phyloP scores from a whole-genome alignment of 352 stramenopile species.

The Pythium phragmiticola region DNA sequence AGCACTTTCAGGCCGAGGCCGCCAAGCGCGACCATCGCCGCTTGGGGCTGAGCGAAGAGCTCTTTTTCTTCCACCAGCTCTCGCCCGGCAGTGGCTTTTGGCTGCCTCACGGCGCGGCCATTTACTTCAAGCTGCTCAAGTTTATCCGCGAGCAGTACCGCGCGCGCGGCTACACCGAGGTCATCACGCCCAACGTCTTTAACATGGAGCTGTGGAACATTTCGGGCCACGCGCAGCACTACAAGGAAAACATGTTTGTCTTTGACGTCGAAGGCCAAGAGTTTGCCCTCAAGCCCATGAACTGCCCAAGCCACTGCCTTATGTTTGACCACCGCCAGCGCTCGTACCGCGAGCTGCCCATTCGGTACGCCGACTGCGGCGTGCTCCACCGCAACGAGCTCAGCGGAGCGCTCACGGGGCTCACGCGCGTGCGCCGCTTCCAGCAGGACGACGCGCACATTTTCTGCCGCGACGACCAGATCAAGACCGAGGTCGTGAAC shows the following conservation, averaged over 20 bases:
- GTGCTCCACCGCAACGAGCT: slow-evolving; percentile 96
- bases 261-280: slow-evolving; percentile 71
- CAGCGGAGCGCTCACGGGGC: slow-evolving; percentile 94
- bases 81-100: slow-evolving; percentile 97
- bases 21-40: slow-evolving; percentile 95
- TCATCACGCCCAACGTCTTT: slow-evolving; percentile 97
- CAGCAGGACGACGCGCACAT: slow-evolving; percentile 99
- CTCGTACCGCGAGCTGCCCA: slow-evolving; percentile 95
- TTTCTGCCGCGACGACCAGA: slow-evolving; percentile 95
- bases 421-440: slow-evolving; percentile 97
- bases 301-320: slow-evolving; percentile 97
- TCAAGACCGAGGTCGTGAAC: slow-evolving; percentile 94
- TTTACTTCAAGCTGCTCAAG: slow-evolving; percentile 97
- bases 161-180: slow-evolving; percentile 92
- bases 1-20: slow-evolving; percentile 92
- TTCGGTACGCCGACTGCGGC: slow-evolving; percentile 95
- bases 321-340: slow-evolving; percentile 96
- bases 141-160: slow-evolving; percentile 89
- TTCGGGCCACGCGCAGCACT: slow-evolving; percentile 96
- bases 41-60: slow-evolving; percentile 95
- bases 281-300: slow-evolving; percentile 99
- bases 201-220: slow-evolving; percentile 98
- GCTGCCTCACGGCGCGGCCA: slow-evolving; percentile 95
- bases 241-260: slow-evolving; percentile 96
- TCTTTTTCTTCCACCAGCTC: slow-evolving; percentile 96